Evolutionary conservation across 345 rosid genomes (phyloP).

Genomic region (Moricandia arvensis): DNA sequence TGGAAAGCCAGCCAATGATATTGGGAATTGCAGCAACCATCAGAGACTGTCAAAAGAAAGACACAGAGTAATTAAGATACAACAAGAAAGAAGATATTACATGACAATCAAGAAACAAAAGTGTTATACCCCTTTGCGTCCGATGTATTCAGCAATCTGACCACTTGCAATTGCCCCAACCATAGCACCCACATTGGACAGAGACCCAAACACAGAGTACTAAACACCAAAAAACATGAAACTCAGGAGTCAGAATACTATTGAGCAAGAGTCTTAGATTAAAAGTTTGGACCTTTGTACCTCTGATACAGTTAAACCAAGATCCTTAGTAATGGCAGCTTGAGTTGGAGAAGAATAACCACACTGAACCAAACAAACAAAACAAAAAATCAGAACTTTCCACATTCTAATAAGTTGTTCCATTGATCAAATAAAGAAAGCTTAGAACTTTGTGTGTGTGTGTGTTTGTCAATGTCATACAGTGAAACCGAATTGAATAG

Average conservation of each 20-base stretch:
- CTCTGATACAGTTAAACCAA: slow-evolving; percentile 76
- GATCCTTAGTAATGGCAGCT: slow-evolving; percentile 67
- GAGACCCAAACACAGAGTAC: slow-evolving; percentile 86
- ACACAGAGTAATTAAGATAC: not conserved
- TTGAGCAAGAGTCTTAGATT: slow-evolving; percentile 8
- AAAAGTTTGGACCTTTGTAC: slow-evolving; percentile 34
- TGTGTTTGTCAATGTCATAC: slow-evolving; percentile 40
- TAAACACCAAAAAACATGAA: slow-evolving; percentile 36
- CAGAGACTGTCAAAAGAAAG: slow-evolving; percentile 57
- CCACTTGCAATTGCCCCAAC: slow-evolving; percentile 96
- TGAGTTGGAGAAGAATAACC: slow-evolving; percentile 98
- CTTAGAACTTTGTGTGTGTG: not conserved
- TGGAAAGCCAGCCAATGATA: slow-evolving; percentile 92
- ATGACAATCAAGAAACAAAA: slow-evolving; percentile 2
- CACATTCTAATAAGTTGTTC: not conserved
- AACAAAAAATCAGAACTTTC: not conserved
- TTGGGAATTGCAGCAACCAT: slow-evolving; percentile 97
- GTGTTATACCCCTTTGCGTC: slow-evolving; percentile 78
- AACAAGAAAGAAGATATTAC: slow-evolving; percentile 1
- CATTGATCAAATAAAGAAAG: slow-evolving; percentile 12
- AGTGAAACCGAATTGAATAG: slow-evolving; percentile 96
- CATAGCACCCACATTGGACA: slow-evolving; percentile 98
- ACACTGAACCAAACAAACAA: slow-evolving; percentile 39
- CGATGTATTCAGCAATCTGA: slow-evolving; percentile 88
- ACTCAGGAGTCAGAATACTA: slow-evolving; percentile 25